Evolutionary conservation across 2,329 filamentous ascomycete genomes (phyloP).

Genomic region (Beauveria pseudobassiana): DNA sequence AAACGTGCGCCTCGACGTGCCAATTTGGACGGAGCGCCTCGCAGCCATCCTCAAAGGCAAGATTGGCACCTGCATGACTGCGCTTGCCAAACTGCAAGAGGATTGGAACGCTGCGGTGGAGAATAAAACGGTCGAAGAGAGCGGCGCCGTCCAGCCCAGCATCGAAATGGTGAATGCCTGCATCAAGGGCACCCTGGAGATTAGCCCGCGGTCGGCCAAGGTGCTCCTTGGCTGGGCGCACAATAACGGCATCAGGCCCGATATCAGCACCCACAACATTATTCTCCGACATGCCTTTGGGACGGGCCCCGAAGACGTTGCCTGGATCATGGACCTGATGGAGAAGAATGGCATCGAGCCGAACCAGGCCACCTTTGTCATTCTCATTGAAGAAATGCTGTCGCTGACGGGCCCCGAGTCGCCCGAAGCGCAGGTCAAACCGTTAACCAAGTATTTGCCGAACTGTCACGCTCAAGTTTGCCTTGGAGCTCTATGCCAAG

Average conservation of each 20-base stretch:
- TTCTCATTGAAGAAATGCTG: slow-evolving; percentile 57
- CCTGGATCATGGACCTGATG: slow-evolving; percentile 53
- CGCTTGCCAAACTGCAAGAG: slow-evolving; percentile 58
- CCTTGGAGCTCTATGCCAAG: slow-evolving; percentile 59
- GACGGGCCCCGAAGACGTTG: slow-evolving; percentile 38
- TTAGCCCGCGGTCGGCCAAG: slow-evolving; percentile 41
- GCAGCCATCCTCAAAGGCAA: slow-evolving; percentile 51
- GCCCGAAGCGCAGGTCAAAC: slow-evolving; percentile 42
- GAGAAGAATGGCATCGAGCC: slow-evolving; percentile 43
- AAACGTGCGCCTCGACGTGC: slow-evolving; percentile 52
- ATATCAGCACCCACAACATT: slow-evolving; percentile 59
- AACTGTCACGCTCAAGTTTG: slow-evolving; percentile 53
- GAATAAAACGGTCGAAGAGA: slow-evolving; percentile 20
- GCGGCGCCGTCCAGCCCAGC: slow-evolving; percentile 46
- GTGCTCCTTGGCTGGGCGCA: slow-evolving; percentile 53
- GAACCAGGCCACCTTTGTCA: slow-evolving; percentile 64
- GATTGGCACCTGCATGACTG: slow-evolving; percentile 49
- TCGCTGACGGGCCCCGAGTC: slow-evolving; percentile 30
- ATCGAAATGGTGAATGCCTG: slow-evolving; percentile 63
- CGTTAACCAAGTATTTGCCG: slow-evolving; percentile 46
- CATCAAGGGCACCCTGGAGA: slow-evolving; percentile 52
- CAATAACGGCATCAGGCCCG: slow-evolving; percentile 45
- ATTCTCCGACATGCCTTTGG: slow-evolving; percentile 56
- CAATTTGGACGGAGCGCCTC: slow-evolving; percentile 65
- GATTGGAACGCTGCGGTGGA: slow-evolving; percentile 43